These are phyloP conservation scores for Magnaporthiopsis rhizophila DNA, from an alignment of 2,329 filamentous ascomycete genomes.

Conservation along the genomic window DNA sequence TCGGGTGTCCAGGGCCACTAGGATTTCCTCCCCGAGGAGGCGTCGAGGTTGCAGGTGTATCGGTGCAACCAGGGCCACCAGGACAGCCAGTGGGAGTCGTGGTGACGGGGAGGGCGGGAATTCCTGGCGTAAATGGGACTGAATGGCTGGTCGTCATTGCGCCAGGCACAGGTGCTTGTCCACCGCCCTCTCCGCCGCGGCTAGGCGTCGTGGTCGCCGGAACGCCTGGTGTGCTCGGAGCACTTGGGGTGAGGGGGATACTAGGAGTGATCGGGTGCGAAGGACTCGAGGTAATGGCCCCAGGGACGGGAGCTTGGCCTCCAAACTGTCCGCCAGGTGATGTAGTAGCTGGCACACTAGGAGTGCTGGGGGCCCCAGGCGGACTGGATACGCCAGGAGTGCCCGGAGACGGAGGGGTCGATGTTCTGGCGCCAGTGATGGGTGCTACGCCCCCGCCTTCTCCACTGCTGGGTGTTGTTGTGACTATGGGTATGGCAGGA, in stretches of 20 bases:
- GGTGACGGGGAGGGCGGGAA: neutral
- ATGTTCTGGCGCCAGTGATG: neutral
- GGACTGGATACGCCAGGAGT: neutral
- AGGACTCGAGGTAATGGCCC: neutral
- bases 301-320: neutral
- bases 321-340: neutral
- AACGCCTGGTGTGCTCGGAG: neutral
- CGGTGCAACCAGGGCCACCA: neutral
- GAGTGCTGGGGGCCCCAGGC: neutral
- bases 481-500: neutral
- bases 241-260: neutral
- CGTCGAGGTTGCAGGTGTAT: neutral
- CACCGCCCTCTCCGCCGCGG: neutral
- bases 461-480: neutral
- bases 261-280: neutral
- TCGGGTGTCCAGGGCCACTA: neutral
- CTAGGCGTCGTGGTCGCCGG: neutral
- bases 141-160: neutral
- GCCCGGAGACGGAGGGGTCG: neutral
- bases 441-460: neutral
- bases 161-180: neutral
- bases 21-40: neutral
- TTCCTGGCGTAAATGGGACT: neutral
- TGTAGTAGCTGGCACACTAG: neutral
- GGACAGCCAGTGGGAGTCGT: neutral